A percentile compares a stretch with the other conserved stretches of the same genome.
Evolutionary conservation across 768 basidiomycete genomes (phyloP).

Genomic region (Agaricus sinodeliciosus): DNA sequence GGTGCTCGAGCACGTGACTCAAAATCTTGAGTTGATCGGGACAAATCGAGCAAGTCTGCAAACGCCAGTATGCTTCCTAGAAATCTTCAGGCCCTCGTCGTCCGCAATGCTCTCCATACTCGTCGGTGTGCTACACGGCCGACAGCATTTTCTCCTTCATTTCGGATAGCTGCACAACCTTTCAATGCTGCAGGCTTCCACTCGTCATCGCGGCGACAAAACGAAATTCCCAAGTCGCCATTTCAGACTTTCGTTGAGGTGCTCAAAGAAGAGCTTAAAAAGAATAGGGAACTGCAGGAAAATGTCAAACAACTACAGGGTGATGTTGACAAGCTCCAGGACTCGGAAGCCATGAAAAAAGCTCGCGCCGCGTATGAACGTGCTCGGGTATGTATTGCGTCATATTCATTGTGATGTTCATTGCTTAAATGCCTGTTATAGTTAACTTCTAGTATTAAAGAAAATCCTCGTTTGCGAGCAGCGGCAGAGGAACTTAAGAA

Average conservation of each 20-base stretch:
- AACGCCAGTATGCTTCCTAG: constrained; percentile 33
- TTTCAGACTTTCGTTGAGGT: constrained; percentile 97
- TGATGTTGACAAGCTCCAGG: constrained; percentile 95
- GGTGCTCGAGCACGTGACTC: neutral
- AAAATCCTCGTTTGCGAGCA: constrained; percentile 86
- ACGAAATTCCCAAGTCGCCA: constrained; percentile 82
- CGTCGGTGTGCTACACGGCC: constrained; percentile 17
- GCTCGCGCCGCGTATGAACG: constrained; percentile 91
- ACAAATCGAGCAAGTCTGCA: constrained; percentile 9
- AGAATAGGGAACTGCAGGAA: constrained; percentile 92
- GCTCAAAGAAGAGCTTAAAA: constrained; percentile 84
- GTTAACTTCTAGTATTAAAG: constrained; percentile 92
- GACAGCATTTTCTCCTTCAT: constrained; percentile 26
- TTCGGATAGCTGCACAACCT: constrained; percentile 29
- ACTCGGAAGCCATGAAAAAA: constrained; percentile 91
- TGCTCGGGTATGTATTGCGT: constrained; percentile 62
- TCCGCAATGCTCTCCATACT: constrained; percentile 27
- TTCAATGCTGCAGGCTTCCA: constrained; percentile 45
- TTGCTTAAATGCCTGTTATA: constrained; percentile 23
- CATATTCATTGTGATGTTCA: constrained; percentile 4
- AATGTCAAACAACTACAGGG: constrained; percentile 97
- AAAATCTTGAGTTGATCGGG: constrained; percentile 9
- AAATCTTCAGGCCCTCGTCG: constrained; percentile 33
- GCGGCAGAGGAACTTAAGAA: constrained; percentile 92
- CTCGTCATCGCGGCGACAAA: constrained; percentile 51